Conservation (phyloP, 306 rosid species). For the Oxytropis ochrocephala region DNA sequence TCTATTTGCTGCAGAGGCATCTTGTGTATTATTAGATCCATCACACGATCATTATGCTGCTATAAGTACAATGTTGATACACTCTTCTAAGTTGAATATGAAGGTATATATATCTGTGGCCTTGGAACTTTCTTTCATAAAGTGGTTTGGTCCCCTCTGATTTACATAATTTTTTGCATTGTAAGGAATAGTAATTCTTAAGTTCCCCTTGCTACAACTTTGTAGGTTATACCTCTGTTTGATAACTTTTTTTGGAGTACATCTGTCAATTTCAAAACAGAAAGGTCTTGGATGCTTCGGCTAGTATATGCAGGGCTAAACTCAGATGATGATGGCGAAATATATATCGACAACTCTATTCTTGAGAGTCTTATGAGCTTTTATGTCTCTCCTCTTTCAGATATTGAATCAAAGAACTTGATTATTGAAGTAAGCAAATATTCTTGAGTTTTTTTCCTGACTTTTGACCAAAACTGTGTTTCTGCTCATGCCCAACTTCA, state of each 20-base stretch:
- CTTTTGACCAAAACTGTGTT: conserved; percentile 4
- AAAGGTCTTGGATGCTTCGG: conserved; percentile 84
- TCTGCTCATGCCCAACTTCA: not conserved
- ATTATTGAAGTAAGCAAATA: conserved; percentile 61
- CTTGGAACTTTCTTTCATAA: too few species aligned
- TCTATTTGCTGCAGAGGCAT: conserved; percentile 82
- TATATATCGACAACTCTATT: conserved; percentile 60
- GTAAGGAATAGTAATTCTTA: conserved; percentile 5
- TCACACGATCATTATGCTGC: conserved; percentile 75
- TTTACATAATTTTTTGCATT: too few species aligned
- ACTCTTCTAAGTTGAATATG: conserved; percentile 52
- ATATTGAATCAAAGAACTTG: conserved; percentile 60
- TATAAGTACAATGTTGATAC: conserved; percentile 48
- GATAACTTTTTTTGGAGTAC: conserved; percentile 66
- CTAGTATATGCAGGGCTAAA: conserved; percentile 72
- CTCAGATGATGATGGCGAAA: conserved; percentile 60
- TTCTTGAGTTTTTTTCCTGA: not conserved
- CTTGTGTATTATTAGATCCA: conserved; percentile 75
- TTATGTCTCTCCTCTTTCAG: conserved; percentile 69
- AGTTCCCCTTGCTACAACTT: conserved; percentile 22
- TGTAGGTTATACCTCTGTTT: conserved; percentile 75
- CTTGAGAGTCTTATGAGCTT: conserved; percentile 66
- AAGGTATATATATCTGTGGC: conserved; percentile 51
- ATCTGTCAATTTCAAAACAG: conserved; percentile 62
- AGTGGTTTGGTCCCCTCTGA: too few species aligned